Base-by-base conservation (phyloP, 2,329 filamentous ascomycete genomes). In the Curvularia sp. region DNA sequence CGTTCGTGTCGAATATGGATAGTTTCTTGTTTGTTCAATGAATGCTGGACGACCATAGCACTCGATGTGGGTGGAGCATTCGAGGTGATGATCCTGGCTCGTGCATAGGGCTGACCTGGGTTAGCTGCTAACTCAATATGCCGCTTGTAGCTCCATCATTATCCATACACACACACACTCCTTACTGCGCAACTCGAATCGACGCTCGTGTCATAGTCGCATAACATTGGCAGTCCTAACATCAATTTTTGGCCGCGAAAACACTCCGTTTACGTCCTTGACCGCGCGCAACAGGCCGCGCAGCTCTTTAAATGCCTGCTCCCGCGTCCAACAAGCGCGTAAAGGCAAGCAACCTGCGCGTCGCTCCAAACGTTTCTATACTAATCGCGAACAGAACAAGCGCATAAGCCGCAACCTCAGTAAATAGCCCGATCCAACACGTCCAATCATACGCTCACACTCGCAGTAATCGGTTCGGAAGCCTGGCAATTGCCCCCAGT, bases 401-500 rank as follows among this genome's bases (percentile, higher is more conserved):
- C 75, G 75, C 60, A 74, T 79, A 48, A 75, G 73, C 49, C 74
- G 77, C 34, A 76, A 75, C 48, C 77, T 79, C 59, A 75, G 76
- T 77, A 65, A 59, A 8, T 13, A 15, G 25, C 6, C 36, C 18
- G 13, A 2, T n/a, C 25, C 41, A 25, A 3, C 15, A 12, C 15
- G 6, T 52, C 25, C 1, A 10, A 5, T 12, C 46, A 23, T 66
- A 34, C 61, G 57, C 69, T 73, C 63, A 65, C 74, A 67, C 63
- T 2, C 71, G 36, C 66, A 78, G 76, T 82, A 65, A 82, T 83
- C 68, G 81, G 81, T 66, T 81, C 80, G 46, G 78, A 81, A 72
- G 80, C 81, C 59, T 80, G 77, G 75, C 73, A 76, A 34, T 79
- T 95, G 61, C 92, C 94, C 19, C 89, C 92, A 50, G 84, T 86